These are phyloP conservation scores for Jimgerdemannia lactiflua DNA, from an alignment of 192 early-diverging fungal genomes.

Conservation along the genomic window DNA sequence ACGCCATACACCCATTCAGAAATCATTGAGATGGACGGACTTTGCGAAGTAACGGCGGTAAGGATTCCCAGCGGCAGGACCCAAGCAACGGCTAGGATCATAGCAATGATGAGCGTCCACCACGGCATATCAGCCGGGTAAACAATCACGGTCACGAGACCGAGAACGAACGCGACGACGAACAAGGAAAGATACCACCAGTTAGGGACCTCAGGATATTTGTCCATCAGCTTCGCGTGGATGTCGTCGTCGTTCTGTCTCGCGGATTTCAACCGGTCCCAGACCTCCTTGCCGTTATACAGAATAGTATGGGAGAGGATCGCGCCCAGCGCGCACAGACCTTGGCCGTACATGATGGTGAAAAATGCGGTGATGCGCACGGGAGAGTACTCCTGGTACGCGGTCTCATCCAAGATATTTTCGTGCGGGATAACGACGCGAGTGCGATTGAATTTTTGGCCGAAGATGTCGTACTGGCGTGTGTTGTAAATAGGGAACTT, in stretches of 20 bases:
- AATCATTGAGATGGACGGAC: background rate
- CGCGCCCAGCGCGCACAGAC: constrained; percentile 66
- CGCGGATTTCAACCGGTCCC: constrained; percentile 51
- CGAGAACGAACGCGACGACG: constrained; percentile 43
- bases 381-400: constrained; percentile 58
- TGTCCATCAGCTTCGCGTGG: constrained; percentile 71
- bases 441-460: constrained; percentile 52
- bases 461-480: constrained; percentile 53
- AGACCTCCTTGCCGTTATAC: constrained; percentile 69
- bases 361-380: constrained; percentile 67
- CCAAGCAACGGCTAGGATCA: constrained; percentile 46
- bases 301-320: constrained; percentile 61
- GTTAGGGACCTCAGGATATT: constrained; percentile 71
- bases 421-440: constrained; percentile 53
- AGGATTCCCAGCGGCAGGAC: constrained; percentile 63
- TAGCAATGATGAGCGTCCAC: constrained; percentile 55
- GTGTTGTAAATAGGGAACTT: constrained; percentile 66
- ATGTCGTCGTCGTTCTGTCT: constrained; percentile 65
- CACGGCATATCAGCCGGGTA: constrained; percentile 57
- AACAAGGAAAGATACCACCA: constrained; percentile 74
- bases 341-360: constrained; percentile 62
- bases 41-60: constrained; percentile 31
- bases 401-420: constrained; percentile 46
- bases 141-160: constrained; percentile 43
- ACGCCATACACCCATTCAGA: background rate